phyloP scores from a whole-genome alignment of 805 yeast species.

The Ogataea trehalophila region DNA sequence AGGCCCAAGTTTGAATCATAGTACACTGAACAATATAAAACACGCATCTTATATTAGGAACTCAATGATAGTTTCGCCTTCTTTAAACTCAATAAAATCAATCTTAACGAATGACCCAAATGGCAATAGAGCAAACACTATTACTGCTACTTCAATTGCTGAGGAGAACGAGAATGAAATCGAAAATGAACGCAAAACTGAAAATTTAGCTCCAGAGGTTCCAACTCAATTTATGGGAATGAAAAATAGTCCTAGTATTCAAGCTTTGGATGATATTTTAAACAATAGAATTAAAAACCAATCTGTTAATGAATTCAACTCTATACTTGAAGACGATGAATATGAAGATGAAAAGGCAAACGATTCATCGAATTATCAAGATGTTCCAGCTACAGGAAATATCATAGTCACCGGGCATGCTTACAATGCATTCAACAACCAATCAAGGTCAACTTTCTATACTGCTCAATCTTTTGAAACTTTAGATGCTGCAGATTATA shows the following conservation, averaged over 20 bases:
- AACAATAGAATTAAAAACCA: conserved; percentile 20
- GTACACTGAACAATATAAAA: conserved; percentile 15
- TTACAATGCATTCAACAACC: conserved; percentile 9
- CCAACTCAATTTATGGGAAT: conserved; percentile 30
- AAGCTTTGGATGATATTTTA: conserved; percentile 30
- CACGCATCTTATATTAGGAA: conserved; percentile 29
- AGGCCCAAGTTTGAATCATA: conserved; percentile 26
- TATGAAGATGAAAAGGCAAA: conserved; percentile 1
- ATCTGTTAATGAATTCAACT: conserved; percentile 2
- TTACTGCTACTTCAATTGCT: background rate
- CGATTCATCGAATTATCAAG: background rate
- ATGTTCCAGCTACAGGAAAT: background rate
- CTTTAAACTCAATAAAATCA: conserved; percentile 24
- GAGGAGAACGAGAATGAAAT: background rate
- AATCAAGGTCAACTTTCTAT: conserved; percentile 28
- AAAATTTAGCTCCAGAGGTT: conserved; percentile 15
- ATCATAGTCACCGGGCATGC: background rate
- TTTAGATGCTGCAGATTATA: conserved; percentile 6
- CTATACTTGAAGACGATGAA: conserved; percentile 14
- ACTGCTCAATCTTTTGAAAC: conserved; percentile 26
- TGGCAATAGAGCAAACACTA: background rate
- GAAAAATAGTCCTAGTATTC: conserved; percentile 33
- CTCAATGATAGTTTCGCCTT: conserved; percentile 30
- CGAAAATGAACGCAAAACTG: background rate
- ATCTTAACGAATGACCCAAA: background rate